phyloP scores from a whole-genome alignment of 2,329 filamentous ascomycete genomes.

The Aspergillus sp. region DNA sequence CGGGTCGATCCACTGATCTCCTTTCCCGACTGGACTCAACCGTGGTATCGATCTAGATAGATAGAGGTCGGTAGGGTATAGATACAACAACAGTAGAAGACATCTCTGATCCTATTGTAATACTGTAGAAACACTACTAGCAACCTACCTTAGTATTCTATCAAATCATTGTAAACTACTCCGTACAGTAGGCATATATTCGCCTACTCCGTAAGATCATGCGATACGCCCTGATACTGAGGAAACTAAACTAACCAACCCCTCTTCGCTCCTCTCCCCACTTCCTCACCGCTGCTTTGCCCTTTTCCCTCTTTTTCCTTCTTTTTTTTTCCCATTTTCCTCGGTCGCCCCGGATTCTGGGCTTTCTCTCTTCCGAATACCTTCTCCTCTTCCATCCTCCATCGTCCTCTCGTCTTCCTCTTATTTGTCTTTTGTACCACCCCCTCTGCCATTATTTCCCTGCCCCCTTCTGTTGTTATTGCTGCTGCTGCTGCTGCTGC shows the following conservation, averaged over 20 bases:
- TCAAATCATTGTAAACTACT: no score
- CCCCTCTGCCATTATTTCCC: neutral
- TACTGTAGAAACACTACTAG: no score
- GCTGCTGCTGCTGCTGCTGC: constrained; percentile 1
- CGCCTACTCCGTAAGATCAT: no score
- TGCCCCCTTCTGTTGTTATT: constrained; percentile 3
- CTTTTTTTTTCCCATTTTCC: constrained; percentile 22
- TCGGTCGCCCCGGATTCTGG: constrained; percentile 26
- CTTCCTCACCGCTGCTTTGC: constrained; percentile 42
- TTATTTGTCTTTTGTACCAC: constrained; percentile 22
- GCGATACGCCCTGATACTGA: neutral
- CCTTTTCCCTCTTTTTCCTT: constrained; percentile 40
- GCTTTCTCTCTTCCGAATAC: constrained; percentile 26
- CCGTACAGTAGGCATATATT: no score
- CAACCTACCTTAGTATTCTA: no score
- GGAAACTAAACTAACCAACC: constrained; percentile 29
- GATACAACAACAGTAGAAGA: no score
- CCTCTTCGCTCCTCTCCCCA: constrained; percentile 25
- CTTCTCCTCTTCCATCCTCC: constrained; percentile 2
- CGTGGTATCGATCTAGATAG: constrained; percentile 11
- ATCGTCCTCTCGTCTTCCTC: constrained; percentile 2
- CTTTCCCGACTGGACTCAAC: constrained; percentile 19
- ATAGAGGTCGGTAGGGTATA: no score
- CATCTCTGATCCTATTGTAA: no score
- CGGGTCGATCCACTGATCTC: constrained; percentile 23